Base-by-base conservation (phyloP, 495 filamentous ascomycete species). In the Podospora anserina region DNA sequence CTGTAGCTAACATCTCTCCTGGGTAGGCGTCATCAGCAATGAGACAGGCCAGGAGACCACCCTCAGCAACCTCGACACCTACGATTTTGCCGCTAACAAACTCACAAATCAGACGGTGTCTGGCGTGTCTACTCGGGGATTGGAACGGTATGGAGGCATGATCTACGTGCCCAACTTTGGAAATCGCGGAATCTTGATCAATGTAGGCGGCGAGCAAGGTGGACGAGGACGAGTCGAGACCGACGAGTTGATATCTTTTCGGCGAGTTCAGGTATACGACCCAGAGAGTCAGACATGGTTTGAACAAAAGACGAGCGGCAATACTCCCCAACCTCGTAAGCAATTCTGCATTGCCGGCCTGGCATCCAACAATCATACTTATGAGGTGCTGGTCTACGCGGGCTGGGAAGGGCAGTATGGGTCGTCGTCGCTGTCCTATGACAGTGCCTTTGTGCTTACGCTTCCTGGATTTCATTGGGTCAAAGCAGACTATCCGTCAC, bases 351-450 rank as follows among this genome's bases (percentile, higher is more conserved):
- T 76, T 4, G 70, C 74, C 5, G 71, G 74, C 6, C 57, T 63
- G 15, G 63, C 68, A 28, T 76, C 74, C 13, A 67, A 57, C 71
- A 65, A 70, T 61, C 65, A 57, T 4, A 76, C 72, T 34, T 70
- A 69, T 64, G 71, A 76, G 58, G 70, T 76, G 16, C 58, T 76
- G n/a, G 64, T 76, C 32, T 76, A 76, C 53, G 74, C 64, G 5
- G 74, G 74, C 53, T 76, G 69, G 71, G 63, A 67, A 23, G 68
- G 71, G 15, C 28, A 69, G 16, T 16, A 64, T 16, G 74, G 74
- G 27, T 59, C 59, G 4, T 9, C 61, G 18, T 44, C 71, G 1
- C 44, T 70, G 5, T 61, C 66, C n/a, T 74, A 62, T 61, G 74
- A 74, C 58, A 68, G 70, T 28, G 74, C 72, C 26, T 76, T 67